A percentile compares a stretch with the other conserved stretches of the same genome.
phyloP scores from a whole-genome alignment of 208 protist species.

The Endotrypanum monterogeii region DNA sequence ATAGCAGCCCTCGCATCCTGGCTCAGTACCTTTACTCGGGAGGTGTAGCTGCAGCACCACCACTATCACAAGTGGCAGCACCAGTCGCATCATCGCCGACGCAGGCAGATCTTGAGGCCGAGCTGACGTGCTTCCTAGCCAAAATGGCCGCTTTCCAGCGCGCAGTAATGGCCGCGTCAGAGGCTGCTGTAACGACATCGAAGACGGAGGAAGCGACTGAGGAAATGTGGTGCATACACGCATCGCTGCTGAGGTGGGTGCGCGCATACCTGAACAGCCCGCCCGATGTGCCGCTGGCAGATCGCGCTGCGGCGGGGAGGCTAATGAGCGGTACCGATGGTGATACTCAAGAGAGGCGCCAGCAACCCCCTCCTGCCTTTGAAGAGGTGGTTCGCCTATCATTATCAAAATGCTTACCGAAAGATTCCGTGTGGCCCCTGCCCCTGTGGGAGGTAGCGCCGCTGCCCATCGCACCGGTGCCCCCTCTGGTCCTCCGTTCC shows the following conservation, averaged over 20 bases:
- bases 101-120: constrained; percentile 8
- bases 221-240: constrained; percentile 18
- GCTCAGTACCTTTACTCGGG: constrained; percentile 13
- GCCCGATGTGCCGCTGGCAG: background rate
- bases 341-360: background rate
- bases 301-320: background rate
- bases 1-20: background rate
- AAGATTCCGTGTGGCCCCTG: constrained; percentile 16
- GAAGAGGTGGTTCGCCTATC: constrained; percentile 5
- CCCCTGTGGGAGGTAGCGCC: constrained; percentile 19
- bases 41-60: background rate
- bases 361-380: background rate
- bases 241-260: constrained; percentile 20
- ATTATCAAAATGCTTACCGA: background rate
- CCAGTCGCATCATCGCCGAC: background rate
- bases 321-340: background rate
- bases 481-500: constrained; percentile 15
- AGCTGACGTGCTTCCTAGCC: constrained; percentile 11
- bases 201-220: constrained; percentile 3
- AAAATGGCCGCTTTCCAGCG: constrained; percentile 20
- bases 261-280: constrained; percentile 14
- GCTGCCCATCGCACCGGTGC: constrained; percentile 19
- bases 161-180: constrained; percentile 8
- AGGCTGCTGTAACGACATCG: background rate
- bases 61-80: background rate